phyloP scores from a whole-genome alignment of 495 filamentous ascomycete genomes.

The Penicillium chermesinum region DNA sequence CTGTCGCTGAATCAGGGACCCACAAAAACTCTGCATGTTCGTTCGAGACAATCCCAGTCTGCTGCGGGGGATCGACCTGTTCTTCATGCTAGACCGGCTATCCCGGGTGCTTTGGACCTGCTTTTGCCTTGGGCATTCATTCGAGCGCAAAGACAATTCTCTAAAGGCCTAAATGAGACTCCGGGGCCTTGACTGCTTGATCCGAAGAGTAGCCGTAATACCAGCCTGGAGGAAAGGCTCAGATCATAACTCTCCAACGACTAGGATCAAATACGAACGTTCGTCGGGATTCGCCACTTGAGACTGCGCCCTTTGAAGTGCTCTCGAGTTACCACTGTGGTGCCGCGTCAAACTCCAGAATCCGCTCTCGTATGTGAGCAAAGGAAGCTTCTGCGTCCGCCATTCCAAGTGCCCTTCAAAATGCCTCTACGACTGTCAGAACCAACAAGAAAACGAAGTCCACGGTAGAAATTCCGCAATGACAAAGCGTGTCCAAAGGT shows the following conservation, averaged over 20 bases:
- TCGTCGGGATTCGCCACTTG: background rate
- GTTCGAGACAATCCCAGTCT: background rate
- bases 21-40: background rate
- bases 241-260: background rate
- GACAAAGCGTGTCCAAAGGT: background rate
- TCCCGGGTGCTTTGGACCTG: background rate
- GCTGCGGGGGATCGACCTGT: background rate
- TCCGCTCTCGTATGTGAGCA: background rate
- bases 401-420: background rate
- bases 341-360: background rate
- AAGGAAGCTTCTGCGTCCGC: background rate
- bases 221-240: background rate
- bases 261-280: background rate
- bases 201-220: background rate
- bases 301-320: background rate
- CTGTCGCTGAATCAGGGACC: background rate
- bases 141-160: background rate
- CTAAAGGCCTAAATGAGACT: background rate
- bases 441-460: background rate
- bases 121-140: background rate
- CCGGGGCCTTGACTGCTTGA: background rate
- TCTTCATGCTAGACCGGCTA: background rate
- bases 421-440: background rate
- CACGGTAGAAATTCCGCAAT: background rate
- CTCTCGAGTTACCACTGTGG: background rate